phyloP scores from a whole-genome alignment of 2,329 filamentous ascomycete species.

The Monosporascus sp. region DNA sequence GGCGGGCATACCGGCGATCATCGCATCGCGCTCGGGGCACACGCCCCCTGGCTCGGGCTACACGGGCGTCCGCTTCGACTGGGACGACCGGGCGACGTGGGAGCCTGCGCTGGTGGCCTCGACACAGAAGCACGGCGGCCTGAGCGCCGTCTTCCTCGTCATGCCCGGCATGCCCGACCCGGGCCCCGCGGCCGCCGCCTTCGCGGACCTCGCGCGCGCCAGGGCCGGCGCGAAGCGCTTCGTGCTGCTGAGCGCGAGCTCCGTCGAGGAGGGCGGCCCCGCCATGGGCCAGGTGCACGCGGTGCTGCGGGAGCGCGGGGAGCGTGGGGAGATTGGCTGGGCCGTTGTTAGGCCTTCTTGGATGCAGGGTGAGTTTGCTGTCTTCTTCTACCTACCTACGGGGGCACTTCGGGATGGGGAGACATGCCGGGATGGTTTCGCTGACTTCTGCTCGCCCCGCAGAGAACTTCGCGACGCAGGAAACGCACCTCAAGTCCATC shows the following conservation, averaged over 20 bases:
- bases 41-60: slow-evolving; percentile 6
- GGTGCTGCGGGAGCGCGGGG: slow-evolving; percentile 32
- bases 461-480: slow-evolving; percentile 39
- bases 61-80: slow-evolving; percentile 36
- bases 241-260: slow-evolving; percentile 36
- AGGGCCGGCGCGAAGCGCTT: slow-evolving; percentile 34
- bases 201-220: slow-evolving; percentile 34
- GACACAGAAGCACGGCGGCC: slow-evolving; percentile 4
- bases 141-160: slow-evolving; percentile 37
- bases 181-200: slow-evolving; percentile 29
- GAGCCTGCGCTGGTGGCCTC: slow-evolving; percentile 23
- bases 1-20: slow-evolving; percentile 23
- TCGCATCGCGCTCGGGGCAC: slow-evolving; percentile 33
- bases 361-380: slow-evolving; percentile 36
- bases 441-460: not conserved
- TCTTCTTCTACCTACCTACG: too few relatives aligned
- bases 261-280: slow-evolving; percentile 29
- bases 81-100: slow-evolving; percentile 37
- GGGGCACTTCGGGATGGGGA: too few relatives aligned
- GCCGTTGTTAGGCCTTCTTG: slow-evolving; percentile 40
- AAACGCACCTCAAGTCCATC: slow-evolving; percentile 23
- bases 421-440: not conserved
- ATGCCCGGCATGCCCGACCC: slow-evolving; percentile 28
- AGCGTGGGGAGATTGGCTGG: slow-evolving; percentile 32
- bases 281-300: slow-evolving; percentile 31